Evolutionary conservation across 441 rosid genomes (phyloP).

Genomic region (Kokia cookei): DNA sequence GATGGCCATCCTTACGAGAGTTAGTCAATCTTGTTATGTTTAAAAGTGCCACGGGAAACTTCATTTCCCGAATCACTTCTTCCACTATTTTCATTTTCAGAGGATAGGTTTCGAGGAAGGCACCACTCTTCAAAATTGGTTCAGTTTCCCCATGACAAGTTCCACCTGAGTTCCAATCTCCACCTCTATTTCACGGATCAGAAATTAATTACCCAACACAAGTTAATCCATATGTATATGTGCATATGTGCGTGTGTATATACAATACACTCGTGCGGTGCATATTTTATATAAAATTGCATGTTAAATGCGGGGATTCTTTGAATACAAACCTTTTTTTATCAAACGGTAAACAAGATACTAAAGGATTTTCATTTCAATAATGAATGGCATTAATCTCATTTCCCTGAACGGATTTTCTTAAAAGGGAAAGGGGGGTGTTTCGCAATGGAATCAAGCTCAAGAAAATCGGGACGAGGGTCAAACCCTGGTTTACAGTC

Average conservation of each 20-base stretch:
- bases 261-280: background rate
- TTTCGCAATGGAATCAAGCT: too few species aligned
- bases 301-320: background rate
- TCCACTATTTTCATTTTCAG: constrained; percentile 84
- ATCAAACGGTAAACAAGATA: background rate
- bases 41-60: constrained; percentile 50
- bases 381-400: background rate
- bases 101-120: constrained; percentile 63
- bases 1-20: constrained; percentile 91
- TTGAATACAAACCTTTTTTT: background rate
- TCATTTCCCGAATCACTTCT: constrained; percentile 61
- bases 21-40: constrained; percentile 82
- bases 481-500: too few species aligned
- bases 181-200: constrained; percentile 50
- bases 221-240: background rate
- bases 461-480: too few species aligned
- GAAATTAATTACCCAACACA: background rate
- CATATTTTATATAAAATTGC: background rate
- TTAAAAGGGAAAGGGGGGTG: background rate
- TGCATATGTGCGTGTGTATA: background rate
- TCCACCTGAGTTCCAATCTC: constrained; percentile 96
- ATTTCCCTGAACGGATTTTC: background rate
- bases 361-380: background rate
- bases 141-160: constrained; percentile 70
- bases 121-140: constrained; percentile 47